phyloP scores from a whole-genome alignment of 352 stramenopile species.

The Globisporangium cederbergense region DNA sequence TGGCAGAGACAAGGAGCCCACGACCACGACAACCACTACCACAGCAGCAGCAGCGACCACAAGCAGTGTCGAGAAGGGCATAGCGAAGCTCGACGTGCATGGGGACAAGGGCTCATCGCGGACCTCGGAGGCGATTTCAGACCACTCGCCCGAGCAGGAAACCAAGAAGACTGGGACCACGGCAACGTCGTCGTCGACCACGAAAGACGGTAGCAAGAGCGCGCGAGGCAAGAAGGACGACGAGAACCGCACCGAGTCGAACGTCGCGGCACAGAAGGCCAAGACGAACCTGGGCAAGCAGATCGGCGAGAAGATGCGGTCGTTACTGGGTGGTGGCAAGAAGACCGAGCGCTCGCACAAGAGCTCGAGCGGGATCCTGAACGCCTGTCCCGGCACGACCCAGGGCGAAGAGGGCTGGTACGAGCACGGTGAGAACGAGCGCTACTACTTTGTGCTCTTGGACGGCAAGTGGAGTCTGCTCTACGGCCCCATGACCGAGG shows the following conservation, averaged over 20 bases:
- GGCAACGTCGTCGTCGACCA: constrained; percentile 1
- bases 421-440: constrained; percentile 83
- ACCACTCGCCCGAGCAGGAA: constrained; percentile 15
- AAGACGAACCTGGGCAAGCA: constrained; percentile 60
- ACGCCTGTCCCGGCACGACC: constrained; percentile 69
- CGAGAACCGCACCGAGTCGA: constrained; percentile 40
- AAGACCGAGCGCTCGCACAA: constrained; percentile 63
- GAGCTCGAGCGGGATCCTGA: constrained; percentile 74
- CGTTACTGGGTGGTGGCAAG: constrained; percentile 66
- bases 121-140: constrained; percentile 17
- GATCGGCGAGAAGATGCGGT: constrained; percentile 82
- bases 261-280: constrained; percentile 26
- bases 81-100: constrained; percentile 35
- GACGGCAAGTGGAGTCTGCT: constrained; percentile 85
- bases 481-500: constrained; percentile 81
- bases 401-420: constrained; percentile 88
- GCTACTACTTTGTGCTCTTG: constrained; percentile 83
- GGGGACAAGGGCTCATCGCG: constrained; percentile 15
- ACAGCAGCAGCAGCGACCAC: not conserved
- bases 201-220: constrained; percentile 11
- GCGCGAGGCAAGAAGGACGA: constrained; percentile 44
- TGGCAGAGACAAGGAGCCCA: not conserved
- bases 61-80: constrained; percentile 26
- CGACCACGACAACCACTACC: not conserved
- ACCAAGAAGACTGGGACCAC: constrained; percentile 11